Percentiles rank a stretch among this genome's conserved stretches.
phyloP scores from a whole-genome alignment of 805 yeast genomes.

The Metschnikowia drakensbergensis region DNA sequence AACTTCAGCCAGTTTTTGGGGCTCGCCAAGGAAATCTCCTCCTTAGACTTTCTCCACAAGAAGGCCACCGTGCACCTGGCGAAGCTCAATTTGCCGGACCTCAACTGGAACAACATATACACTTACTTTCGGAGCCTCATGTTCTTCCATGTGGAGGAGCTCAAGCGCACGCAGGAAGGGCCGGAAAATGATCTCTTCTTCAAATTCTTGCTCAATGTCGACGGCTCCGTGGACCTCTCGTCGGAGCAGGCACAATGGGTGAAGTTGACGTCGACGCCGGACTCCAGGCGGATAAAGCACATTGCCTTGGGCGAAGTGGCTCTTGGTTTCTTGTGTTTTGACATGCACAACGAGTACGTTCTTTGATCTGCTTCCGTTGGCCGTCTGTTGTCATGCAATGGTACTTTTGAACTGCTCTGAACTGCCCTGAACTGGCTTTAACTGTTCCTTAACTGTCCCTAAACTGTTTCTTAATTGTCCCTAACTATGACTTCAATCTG shows the following conservation, averaged over 20 bases:
- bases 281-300: conserved; percentile 10
- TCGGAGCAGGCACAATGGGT: conserved; percentile 24
- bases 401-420: too few species aligned
- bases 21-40: conserved; percentile 17
- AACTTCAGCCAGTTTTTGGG: conserved; percentile 31
- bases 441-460: too few species aligned
- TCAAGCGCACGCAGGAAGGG: conserved; percentile 17
- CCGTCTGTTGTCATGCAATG: too few species aligned
- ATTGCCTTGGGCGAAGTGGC: conserved; percentile 26
- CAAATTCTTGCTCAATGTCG: conserved; percentile 26
- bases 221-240: conserved; percentile 18
- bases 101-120: conserved; percentile 33
- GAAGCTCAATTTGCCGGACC: conserved; percentile 21
- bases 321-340: conserved; percentile 27
- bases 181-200: conserved; percentile 17
- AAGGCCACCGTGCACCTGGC: conserved; percentile 22
- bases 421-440: too few species aligned
- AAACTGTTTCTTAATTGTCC: too few species aligned
- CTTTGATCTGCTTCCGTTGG: not conserved
- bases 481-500: too few species aligned
- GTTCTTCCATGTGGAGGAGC: conserved; percentile 31
- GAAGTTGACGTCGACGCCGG: conserved; percentile 14
- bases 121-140: conserved; percentile 29
- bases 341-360: conserved; percentile 29
- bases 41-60: conserved; percentile 15